Evolutionary conservation across 345 rosid genomes (phyloP).

Genomic region (Citrus trifoliata): DNA sequence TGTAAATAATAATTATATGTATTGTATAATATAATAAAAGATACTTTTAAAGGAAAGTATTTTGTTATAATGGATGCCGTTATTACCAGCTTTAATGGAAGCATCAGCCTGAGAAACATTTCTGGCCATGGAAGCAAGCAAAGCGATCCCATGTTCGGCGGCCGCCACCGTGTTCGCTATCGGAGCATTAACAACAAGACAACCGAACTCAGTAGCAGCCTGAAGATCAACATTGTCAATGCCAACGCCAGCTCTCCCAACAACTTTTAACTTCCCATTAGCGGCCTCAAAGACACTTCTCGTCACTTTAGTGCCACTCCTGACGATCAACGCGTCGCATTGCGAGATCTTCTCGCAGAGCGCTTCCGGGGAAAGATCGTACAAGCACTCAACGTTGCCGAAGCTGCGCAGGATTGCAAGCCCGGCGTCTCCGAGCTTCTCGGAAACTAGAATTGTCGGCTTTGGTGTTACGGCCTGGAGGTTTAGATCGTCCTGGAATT

Average conservation of each 20-base stretch:
- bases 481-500: neutral
- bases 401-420: slow-evolving; percentile 42
- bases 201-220: slow-evolving; percentile 83
- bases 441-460: slow-evolving; percentile 65
- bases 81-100: slow-evolving; percentile 76
- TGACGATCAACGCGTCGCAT: slow-evolving; percentile 74
- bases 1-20: too few species aligned
- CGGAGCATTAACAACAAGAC: slow-evolving; percentile 81
- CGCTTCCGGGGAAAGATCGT: slow-evolving; percentile 55
- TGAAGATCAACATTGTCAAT: slow-evolving; percentile 85
- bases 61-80: too few species aligned
- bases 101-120: slow-evolving; percentile 84
- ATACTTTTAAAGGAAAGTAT: too few species aligned
- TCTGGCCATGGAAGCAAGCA: slow-evolving; percentile 74
- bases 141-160: slow-evolving; percentile 77
- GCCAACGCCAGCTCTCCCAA: slow-evolving; percentile 86
- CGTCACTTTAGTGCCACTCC: slow-evolving; percentile 88
- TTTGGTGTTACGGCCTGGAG: neutral
- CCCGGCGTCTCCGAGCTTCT: slow-evolving; percentile 88
- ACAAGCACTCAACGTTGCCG: slow-evolving; percentile 66
- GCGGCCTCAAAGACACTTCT: slow-evolving; percentile 73
- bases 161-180: slow-evolving; percentile 87
- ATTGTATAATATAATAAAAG: too few species aligned
- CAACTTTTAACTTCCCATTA: slow-evolving; percentile 69
- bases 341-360: slow-evolving; percentile 49